A percentile compares a stretch with the other conserved stretches of the same genome.
Conservation (phyloP, 2,329 filamentous ascomycete genomes). For the Botrytis fragariae region DNA sequence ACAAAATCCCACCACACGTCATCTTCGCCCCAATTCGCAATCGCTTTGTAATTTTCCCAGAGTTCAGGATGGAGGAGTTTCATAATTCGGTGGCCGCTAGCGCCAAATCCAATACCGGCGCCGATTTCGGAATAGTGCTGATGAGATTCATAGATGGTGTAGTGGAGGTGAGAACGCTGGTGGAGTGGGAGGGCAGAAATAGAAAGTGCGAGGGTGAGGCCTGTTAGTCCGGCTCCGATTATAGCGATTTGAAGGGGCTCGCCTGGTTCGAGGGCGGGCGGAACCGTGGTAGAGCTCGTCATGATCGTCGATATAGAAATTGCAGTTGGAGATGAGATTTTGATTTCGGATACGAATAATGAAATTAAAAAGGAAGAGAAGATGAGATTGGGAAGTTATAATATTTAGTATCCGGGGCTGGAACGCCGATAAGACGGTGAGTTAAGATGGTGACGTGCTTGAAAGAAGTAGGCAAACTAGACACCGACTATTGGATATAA, state of each 20-base stretch:
- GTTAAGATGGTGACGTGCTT: background rate
- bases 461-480: background rate
- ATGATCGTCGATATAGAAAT: background rate
- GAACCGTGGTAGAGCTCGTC: background rate
- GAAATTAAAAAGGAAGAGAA: too few relatives aligned
- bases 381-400: background rate
- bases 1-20: slow-evolving; percentile 9
- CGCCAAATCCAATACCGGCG: slow-evolving; percentile 4
- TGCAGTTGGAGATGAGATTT: too few relatives aligned
- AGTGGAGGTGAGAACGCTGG: background rate
- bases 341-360: background rate
- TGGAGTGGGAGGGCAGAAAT: background rate
- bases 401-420: background rate
- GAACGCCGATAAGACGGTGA: background rate
- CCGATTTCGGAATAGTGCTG: slow-evolving; percentile 1
- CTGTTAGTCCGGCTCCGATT: background rate
- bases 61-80: background rate
- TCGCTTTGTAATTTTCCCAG: slow-evolving; percentile 4
- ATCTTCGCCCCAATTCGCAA: slow-evolving; percentile 8
- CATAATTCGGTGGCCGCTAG: slow-evolving; percentile 9
- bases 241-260: background rate
- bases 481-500: background rate
- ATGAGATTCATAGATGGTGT: slow-evolving; percentile 8
- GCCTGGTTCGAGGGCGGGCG: accelerated
- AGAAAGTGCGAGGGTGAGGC: background rate